Evolutionary conservation across 2,329 filamentous ascomycete species (phyloP).

Genomic region (Acrodontium crateriforme): DNA sequence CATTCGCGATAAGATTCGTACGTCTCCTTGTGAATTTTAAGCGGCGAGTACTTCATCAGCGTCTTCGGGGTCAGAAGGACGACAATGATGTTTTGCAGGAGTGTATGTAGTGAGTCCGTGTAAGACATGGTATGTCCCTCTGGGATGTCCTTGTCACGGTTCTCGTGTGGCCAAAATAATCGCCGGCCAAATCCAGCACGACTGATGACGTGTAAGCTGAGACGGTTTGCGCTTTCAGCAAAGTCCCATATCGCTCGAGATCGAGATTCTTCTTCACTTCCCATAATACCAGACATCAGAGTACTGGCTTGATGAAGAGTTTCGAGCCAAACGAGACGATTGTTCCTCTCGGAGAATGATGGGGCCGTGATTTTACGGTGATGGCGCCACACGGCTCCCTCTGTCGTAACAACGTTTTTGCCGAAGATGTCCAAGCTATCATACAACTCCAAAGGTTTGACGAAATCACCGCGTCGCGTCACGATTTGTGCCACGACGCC

Average conservation of each 20-base stretch:
- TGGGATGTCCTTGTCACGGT: conserved; percentile 21
- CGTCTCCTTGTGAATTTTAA: conserved; percentile 38
- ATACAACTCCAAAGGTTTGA: conserved; percentile 51
- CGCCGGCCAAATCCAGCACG: conserved; percentile 57
- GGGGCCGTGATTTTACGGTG: conserved; percentile 60
- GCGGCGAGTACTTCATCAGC: conserved; percentile 39
- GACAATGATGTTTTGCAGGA: conserved; percentile 50
- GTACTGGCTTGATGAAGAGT: conserved; percentile 48
- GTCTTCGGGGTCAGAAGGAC: conserved; percentile 47
- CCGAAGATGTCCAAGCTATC: conserved; percentile 51
- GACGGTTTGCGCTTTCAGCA: conserved; percentile 52
- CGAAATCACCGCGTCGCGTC: conserved; percentile 54
- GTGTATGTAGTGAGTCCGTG: conserved; percentile 44
- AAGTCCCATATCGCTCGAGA: conserved; percentile 40
- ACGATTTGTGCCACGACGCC: conserved; percentile 54
- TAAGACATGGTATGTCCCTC: conserved; percentile 51
- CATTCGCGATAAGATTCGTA: conserved; percentile 48
- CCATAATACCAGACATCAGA: conserved; percentile 47
- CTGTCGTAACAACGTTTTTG: conserved; percentile 56
- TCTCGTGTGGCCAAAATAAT: conserved; percentile 46
- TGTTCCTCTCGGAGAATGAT: conserved; percentile 65
- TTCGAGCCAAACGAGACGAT: conserved; percentile 51
- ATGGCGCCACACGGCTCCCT: conserved; percentile 55
- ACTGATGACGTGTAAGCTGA: conserved; percentile 46
- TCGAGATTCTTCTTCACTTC: conserved; percentile 24